These are phyloP conservation scores for Posidonia oceanica DNA, from an alignment of 116 monocot species.

Conservation along the genomic window DNA sequence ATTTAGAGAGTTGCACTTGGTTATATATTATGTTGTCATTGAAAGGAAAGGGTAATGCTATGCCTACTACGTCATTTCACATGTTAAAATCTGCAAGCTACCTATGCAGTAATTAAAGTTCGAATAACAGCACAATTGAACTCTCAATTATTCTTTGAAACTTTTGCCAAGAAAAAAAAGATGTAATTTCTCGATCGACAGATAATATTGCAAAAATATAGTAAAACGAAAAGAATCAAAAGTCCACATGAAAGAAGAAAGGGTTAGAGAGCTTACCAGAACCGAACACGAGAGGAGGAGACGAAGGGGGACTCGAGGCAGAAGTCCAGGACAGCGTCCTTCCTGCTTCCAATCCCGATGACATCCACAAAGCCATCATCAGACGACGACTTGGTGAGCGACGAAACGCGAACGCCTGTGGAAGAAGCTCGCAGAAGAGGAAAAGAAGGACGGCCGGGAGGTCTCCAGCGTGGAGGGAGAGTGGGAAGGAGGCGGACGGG, in stretches of 20 bases:
- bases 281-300: conserved; percentile 45
- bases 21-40: too few relatives aligned
- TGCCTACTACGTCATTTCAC: too few relatives aligned
- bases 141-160: too few relatives aligned
- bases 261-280: conserved; percentile 35
- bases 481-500: neutral
- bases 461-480: neutral
- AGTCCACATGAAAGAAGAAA: neutral
- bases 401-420: neutral
- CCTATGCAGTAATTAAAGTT: too few relatives aligned
- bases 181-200: too few relatives aligned
- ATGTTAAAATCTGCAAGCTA: too few relatives aligned
- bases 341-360: conserved; percentile 74
- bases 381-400: neutral
- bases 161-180: too few relatives aligned
- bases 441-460: neutral
- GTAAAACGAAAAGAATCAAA: too few relatives aligned
- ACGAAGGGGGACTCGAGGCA: conserved; percentile 30
- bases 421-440: neutral
- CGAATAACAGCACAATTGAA: too few relatives aligned
- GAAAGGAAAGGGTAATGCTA: too few relatives aligned
- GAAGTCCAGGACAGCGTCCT: conserved; percentile 71
- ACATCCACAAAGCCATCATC: conserved; percentile 30
- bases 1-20: too few relatives aligned
- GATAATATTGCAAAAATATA: too few relatives aligned